Base-by-base conservation (phyloP, 2,329 filamentous ascomycete genomes). In the Stemphylium vesicarium region DNA sequence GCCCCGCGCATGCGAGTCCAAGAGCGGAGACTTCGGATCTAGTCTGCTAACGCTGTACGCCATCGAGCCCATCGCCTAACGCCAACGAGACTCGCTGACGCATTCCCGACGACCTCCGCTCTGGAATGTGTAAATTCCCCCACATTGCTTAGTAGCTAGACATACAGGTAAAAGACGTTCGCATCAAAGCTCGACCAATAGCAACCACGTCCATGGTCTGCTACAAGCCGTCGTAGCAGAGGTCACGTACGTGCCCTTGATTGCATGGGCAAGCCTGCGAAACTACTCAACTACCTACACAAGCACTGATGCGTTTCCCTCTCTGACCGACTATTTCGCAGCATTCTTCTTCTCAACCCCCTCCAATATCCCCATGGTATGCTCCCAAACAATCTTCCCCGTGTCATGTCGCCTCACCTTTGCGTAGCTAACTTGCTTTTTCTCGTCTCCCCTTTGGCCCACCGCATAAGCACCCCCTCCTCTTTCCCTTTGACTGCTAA, bases 401-500 rank as follows among this genome's bases (percentile, higher is more conserved):
- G 66, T 69, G 26, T 70, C 67, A n/a, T 66, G 56, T 20, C 53
- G 59, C 42, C 68, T 60, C 54, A 66, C 41, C 15, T 53, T 60
- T 20, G 39, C 53, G 48, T 59, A 68, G 42, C 59, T 63, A 13
- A 64, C 64, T 12, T 42, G 33, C 20, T 60, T 61, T 2, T 16
- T 59, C 44, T 63, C 64, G 33, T 67, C 65, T 18, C 64, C 61
- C 37, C 64, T 60, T 42, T 62, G 59, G 4, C 61, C 60, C 15
- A 72, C 52, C 11, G 55, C 49, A 61, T 74, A 71, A n/a, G 59
- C 55, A 2, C 70, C 71, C 15, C 68, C 69, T 11, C 68, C 70
- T 8, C 51, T 42, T 29, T 64, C 59, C 3, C 50, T 53, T 50
- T 65, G 60, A 24, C 60, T 61, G 12, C 71, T 69, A 13, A 41